A percentile compares a stretch with the other conserved stretches of the same genome.
These are phyloP conservation scores for Hibiscus mutabilis DNA, from an alignment of 345 rosid species.

Conservation along the genomic window DNA sequence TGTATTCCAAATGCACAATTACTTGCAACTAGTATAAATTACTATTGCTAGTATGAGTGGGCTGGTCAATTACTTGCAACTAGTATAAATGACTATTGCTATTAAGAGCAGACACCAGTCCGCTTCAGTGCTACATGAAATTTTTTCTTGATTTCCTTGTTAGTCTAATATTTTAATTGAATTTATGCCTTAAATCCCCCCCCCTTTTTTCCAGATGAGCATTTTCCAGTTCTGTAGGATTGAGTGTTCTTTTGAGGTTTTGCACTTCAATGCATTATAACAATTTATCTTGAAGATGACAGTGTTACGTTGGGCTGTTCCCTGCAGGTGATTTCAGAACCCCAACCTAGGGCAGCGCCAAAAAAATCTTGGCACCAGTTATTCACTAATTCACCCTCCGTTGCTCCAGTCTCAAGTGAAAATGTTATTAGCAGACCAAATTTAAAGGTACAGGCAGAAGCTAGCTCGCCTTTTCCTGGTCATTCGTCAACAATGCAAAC, in stretches of 20 bases:
- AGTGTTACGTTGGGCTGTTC: constrained; percentile 18
- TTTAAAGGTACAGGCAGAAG: constrained; percentile 46
- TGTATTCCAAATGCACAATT: not conserved
- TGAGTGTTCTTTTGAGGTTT: constrained; percentile 4
- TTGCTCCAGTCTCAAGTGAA: constrained; percentile 42
- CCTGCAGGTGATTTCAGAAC: constrained; percentile 62
- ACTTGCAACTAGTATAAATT: not conserved
- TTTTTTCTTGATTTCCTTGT: not conserved
- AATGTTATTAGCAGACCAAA: constrained; percentile 68
- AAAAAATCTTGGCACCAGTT: constrained; percentile 93
- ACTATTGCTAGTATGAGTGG: too few relatives aligned
- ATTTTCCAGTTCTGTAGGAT: not conserved
- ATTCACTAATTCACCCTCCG: constrained; percentile 59
- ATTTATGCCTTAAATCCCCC: not conserved
- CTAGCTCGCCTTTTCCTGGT: constrained; percentile 36
- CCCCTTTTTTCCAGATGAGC: not conserved
- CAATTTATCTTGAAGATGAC: constrained; percentile 11
- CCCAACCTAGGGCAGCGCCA: constrained; percentile 46
- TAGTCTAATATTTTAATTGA: not conserved
- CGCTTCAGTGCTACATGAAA: too few relatives aligned
- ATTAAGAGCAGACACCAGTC: too few relatives aligned
- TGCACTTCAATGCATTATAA: not conserved
- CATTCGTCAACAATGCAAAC: constrained; percentile 45
- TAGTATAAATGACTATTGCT: too few relatives aligned
- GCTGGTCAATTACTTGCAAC: too few relatives aligned